These are phyloP conservation scores for Vanrija sp. DNA, from an alignment of 1,284 basidiomycete species.

Conservation along the genomic window DNA sequence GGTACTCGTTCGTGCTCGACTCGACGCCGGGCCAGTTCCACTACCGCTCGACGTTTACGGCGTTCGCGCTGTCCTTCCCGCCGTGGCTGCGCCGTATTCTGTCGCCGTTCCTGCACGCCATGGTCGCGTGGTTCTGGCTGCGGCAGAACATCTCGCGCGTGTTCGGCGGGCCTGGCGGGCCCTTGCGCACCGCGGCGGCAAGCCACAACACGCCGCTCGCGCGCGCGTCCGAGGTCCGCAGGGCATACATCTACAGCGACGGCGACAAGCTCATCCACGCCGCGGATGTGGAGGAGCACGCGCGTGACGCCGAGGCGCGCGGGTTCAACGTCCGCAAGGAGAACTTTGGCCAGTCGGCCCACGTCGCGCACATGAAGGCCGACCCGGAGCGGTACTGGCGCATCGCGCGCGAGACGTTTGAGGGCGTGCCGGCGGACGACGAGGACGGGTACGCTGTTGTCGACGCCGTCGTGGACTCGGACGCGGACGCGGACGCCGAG, in stretches of 20 bases:
- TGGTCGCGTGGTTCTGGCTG: slow-evolving; percentile 11
- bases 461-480: neutral
- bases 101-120: slow-evolving; percentile 3
- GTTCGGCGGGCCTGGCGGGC: neutral
- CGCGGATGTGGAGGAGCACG: slow-evolving; percentile 14
- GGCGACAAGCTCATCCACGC: slow-evolving; percentile 13
- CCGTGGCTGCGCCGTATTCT: slow-evolving; percentile 4
- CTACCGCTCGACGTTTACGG: slow-evolving; percentile 3
- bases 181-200: neutral
- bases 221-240: slow-evolving; percentile 1
- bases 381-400: slow-evolving; percentile 21
- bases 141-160: slow-evolving; percentile 2
- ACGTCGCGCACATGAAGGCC: slow-evolving; percentile 13
- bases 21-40: slow-evolving; percentile 11
- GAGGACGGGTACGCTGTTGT: neutral
- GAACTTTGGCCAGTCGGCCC: slow-evolving; percentile 10
- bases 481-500: neutral
- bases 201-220: neutral
- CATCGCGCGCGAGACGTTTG: slow-evolving; percentile 13
- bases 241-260: slow-evolving; percentile 15
- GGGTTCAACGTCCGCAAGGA: slow-evolving; percentile 13
- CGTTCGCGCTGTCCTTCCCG: slow-evolving; percentile 1
- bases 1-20: slow-evolving; percentile 13
- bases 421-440: neutral
- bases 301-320: neutral